These are phyloP conservation scores for Lactifluus pinguis DNA, from an alignment of 768 basidiomycete species.

Conservation along the genomic window DNA sequence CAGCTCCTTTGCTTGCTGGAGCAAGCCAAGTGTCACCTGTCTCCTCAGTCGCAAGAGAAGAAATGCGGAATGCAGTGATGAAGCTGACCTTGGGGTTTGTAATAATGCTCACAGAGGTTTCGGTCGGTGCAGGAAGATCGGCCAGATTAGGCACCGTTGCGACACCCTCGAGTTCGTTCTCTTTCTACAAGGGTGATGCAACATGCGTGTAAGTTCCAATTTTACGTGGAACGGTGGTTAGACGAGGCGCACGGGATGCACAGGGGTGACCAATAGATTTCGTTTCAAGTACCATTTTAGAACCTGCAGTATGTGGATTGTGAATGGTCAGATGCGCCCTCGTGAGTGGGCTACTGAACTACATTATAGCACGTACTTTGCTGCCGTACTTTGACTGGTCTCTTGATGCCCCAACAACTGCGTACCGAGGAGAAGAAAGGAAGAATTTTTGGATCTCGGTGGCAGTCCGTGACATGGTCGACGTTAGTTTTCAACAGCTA, in stretches of 20 bases:
- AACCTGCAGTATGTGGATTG: slow-evolving; percentile 36
- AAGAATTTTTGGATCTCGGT: slow-evolving; percentile 45
- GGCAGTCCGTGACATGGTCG: slow-evolving; percentile 12
- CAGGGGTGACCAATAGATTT: slow-evolving; percentile 51
- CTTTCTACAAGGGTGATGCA: slow-evolving; percentile 38
- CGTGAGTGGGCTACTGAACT: neutral
- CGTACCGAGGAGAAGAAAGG: slow-evolving; percentile 53
- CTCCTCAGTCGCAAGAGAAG: neutral
- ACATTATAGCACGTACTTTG: slow-evolving; percentile 34
- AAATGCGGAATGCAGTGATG: neutral
- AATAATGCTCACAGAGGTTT: slow-evolving; percentile 71
- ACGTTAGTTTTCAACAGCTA: neutral
- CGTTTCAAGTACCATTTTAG: slow-evolving; percentile 68
- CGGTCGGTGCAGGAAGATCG: slow-evolving; percentile 47
- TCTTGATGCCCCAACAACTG: slow-evolving; percentile 78
- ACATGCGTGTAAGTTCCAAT: neutral
- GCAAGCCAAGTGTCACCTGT: slow-evolving; percentile 60
- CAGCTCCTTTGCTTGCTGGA: slow-evolving; percentile 62
- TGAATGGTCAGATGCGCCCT: neutral
- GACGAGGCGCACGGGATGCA: slow-evolving; percentile 53
- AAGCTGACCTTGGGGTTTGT: slow-evolving; percentile 58
- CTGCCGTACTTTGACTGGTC: slow-evolving; percentile 74
- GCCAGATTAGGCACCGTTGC: slow-evolving; percentile 45
- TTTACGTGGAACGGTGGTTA: neutral
- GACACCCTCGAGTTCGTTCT: slow-evolving; percentile 58